phyloP scores from a whole-genome alignment of 179 eudicot species.

The Nepenthes alata region DNA sequence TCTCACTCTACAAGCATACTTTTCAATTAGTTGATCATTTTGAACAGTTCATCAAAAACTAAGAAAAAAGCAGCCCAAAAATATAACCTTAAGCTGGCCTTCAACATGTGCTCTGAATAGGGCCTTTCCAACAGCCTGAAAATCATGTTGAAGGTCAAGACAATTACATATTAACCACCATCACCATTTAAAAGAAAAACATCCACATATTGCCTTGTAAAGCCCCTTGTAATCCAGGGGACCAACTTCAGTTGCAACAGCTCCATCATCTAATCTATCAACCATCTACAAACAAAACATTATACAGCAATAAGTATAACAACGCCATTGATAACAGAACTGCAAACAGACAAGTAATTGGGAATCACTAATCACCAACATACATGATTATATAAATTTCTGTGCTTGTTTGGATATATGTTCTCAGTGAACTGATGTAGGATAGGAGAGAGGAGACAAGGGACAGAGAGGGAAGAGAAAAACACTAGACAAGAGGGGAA shows the following conservation, averaged over 20 bases:
- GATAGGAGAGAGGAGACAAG: too few relatives aligned
- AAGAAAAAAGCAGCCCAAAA: background rate
- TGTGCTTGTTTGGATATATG: too few relatives aligned
- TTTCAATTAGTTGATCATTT: slow-evolving; percentile 11
- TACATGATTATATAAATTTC: too few relatives aligned
- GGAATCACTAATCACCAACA: too few relatives aligned
- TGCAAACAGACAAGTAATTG: background rate
- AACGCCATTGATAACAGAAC: background rate
- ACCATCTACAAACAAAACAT: slow-evolving; percentile 50
- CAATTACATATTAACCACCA: background rate
- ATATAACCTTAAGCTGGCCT: slow-evolving; percentile 79
- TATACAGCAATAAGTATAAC: background rate
- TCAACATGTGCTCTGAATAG: slow-evolving; percentile 96
- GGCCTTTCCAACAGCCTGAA: slow-evolving; percentile 97
- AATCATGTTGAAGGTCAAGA: slow-evolving; percentile 11
- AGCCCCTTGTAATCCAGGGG: slow-evolving; percentile 92
- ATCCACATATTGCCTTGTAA: slow-evolving; percentile 54
- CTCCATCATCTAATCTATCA: slow-evolving; percentile 85
- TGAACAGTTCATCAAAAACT: slow-evolving; percentile 5
- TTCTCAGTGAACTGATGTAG: too few relatives aligned
- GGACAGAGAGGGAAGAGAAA: too few relatives aligned
- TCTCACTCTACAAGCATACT: slow-evolving; percentile 59
- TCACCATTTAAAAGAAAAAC: background rate
- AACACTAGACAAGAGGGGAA: too few relatives aligned
- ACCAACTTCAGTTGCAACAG: slow-evolving; percentile 63